Percentiles rank a stretch among this genome's conserved stretches.
phyloP scores from a whole-genome alignment of 148 eudicot species.

The Suaeda aralocaspica region DNA sequence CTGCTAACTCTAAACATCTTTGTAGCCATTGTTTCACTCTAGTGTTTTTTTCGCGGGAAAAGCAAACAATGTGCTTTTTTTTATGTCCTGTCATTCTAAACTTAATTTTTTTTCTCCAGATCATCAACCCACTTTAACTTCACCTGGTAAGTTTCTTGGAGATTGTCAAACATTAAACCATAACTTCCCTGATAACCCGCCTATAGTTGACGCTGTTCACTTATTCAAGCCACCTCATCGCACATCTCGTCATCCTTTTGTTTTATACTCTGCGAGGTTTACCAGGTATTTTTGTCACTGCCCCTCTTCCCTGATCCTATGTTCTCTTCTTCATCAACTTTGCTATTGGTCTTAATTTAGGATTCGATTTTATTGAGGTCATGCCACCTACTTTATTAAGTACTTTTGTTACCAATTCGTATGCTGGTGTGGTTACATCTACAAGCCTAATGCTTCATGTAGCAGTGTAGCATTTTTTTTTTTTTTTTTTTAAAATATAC shows the following conservation, averaged over 20 bases:
- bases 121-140: slow-evolving; percentile 31
- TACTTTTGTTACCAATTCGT: no score
- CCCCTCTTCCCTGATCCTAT: neutral
- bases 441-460: no score
- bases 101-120: slow-evolving; percentile 34
- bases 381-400: no score
- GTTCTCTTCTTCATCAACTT: slow-evolving; percentile 12
- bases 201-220: slow-evolving; percentile 60
- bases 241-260: slow-evolving; percentile 84
- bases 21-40: no score
- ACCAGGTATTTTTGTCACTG: slow-evolving; percentile 54
- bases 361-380: neutral
- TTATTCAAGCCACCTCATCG: slow-evolving; percentile 86
- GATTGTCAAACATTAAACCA: slow-evolving; percentile 34
- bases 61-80: no score
- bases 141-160: slow-evolving; percentile 34
- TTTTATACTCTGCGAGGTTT: slow-evolving; percentile 91
- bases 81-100: no score
- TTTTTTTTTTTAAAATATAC: no score
- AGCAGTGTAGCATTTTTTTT: no score
- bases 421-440: no score
- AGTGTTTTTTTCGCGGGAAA: no score
- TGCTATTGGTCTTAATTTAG: neutral
- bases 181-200: slow-evolving; percentile 41
- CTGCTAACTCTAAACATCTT: no score